A percentile compares a stretch with the other conserved stretches of the same genome.
Evolutionary conservation across 169 alveolate species (phyloP).

Genomic region (Cryptosporidium xiaoi): DNA sequence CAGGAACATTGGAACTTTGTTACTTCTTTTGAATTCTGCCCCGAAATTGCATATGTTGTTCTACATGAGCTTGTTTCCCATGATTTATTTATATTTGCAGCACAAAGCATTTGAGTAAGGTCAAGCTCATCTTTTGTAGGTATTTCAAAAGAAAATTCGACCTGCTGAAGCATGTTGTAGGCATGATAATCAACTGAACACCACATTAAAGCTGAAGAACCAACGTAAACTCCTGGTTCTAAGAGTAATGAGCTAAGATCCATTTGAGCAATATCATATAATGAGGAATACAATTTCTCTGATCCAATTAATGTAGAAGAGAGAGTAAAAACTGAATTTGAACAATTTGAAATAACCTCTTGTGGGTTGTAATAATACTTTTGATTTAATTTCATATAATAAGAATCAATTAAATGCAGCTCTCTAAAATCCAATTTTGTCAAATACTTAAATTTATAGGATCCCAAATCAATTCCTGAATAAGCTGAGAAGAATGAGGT

Average conservation of each 20-base stretch:
- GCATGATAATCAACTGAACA: conserved; percentile 70
- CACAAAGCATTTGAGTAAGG: conserved; percentile 41
- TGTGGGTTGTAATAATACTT: conserved; percentile 35
- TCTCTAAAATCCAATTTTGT: conserved; percentile 62
- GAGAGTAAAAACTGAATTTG: conserved; percentile 47
- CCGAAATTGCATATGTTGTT: conserved; percentile 16
- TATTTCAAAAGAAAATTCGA: conserved; percentile 29
- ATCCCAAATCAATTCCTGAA: conserved; percentile 35
- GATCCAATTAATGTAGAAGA: conserved; percentile 18
- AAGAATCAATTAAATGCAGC: conserved; percentile 34
- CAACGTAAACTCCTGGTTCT: conserved; percentile 54
- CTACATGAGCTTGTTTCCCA: conserved; percentile 53
- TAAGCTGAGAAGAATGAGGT: conserved; percentile 53
- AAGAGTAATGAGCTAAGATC: not conserved
- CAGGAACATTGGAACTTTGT: conserved; percentile 38
- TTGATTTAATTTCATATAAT: conserved; percentile 11
- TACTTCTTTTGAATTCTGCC: conserved; percentile 41
- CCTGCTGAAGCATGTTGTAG: conserved; percentile 47
- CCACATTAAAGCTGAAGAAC: conserved; percentile 48
- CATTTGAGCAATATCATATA: conserved; percentile 9
- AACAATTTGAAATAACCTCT: conserved; percentile 41
- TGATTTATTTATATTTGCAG: conserved; percentile 30
- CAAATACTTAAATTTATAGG: conserved; percentile 29
- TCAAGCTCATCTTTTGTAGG: conserved; percentile 35
- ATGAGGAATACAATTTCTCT: not conserved